These are phyloP conservation scores for Elsinoe fawcettii DNA, from an alignment of 2,329 filamentous ascomycete genomes.

Conservation along the genomic window DNA sequence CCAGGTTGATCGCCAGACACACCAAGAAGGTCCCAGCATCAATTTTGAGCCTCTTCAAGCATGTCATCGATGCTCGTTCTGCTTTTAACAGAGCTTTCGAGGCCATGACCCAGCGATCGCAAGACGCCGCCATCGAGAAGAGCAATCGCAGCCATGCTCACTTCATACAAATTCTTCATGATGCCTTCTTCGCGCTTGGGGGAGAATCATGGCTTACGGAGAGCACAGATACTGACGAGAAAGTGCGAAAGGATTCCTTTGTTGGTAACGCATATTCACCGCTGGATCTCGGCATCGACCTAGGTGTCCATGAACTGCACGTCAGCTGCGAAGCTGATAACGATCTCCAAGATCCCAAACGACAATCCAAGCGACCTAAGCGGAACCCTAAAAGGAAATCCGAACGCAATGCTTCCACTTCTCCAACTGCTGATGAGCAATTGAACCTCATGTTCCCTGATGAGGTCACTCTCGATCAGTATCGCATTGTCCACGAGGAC, in stretches of 20 bases:
- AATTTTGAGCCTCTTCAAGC: not conserved
- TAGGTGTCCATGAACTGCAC: not conserved
- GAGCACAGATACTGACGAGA: not conserved
- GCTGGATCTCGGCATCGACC: not conserved
- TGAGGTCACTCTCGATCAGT: not conserved
- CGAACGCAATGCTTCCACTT: not conserved
- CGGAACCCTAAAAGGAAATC: not conserved
- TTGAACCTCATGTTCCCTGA: not conserved
- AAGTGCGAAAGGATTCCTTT: not conserved
- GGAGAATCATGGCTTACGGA: not conserved
- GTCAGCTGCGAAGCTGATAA: not conserved
- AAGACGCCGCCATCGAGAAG: not conserved
- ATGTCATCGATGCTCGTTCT: not conserved
- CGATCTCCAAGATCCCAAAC: not conserved
- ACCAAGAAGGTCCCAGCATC: not conserved
- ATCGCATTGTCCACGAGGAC: not conserved
- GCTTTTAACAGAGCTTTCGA: not conserved
- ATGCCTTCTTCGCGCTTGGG: not conserved
- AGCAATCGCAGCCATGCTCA: not conserved
- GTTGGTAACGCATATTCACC: not conserved
- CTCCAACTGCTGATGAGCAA: not conserved
- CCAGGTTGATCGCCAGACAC: not conserved
- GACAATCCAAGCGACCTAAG: not conserved
- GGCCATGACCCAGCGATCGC: not conserved
- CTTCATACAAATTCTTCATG: not conserved